These are phyloP conservation scores for Dactylonectria macrodidyma DNA, from an alignment of 2,329 filamentous ascomycete genomes.

Conservation along the genomic window DNA sequence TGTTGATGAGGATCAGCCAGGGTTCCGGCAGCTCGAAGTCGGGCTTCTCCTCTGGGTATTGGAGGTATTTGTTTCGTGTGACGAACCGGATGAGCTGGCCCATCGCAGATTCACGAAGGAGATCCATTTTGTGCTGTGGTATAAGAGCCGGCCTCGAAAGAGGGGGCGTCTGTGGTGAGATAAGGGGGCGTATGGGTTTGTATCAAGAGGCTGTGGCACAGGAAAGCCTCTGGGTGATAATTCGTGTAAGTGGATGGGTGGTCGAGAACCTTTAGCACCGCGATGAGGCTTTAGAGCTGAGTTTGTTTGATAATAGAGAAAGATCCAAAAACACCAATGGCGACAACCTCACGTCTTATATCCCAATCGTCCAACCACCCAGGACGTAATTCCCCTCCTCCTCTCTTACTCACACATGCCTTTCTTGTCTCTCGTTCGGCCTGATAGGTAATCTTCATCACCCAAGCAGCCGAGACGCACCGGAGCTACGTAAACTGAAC, in stretches of 20 bases:
- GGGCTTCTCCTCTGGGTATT: slow-evolving; percentile 72
- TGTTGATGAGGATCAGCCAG: slow-evolving; percentile 55
- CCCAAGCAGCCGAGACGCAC: background rate
- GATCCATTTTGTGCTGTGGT: slow-evolving; percentile 46
- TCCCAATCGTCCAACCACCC: slow-evolving; percentile 6
- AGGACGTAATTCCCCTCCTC: background rate
- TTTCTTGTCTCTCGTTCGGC: background rate
- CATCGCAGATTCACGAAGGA: slow-evolving; percentile 69
- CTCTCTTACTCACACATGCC: background rate
- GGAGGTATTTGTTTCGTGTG: slow-evolving; percentile 66
- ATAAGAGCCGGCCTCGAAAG: too few relatives aligned
- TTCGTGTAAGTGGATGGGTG: slow-evolving; percentile 18
- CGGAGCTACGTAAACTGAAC: slow-evolving; percentile 7
- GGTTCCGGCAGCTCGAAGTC: slow-evolving; percentile 66
- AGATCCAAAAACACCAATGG: background rate
- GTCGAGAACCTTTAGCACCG: slow-evolving; percentile 1
- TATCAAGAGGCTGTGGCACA: background rate
- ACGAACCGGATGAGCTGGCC: slow-evolving; percentile 71
- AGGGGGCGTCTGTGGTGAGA: background rate
- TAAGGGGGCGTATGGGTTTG: background rate
- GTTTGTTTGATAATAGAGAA: slow-evolving; percentile 2
- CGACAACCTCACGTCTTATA: slow-evolving; percentile 24
- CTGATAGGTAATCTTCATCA: slow-evolving; percentile 25
- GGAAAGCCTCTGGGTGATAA: background rate
- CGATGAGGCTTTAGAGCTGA: slow-evolving; percentile 8